Percentiles rank a stretch among this genome's conserved stretches.
These are phyloP conservation scores for Naganishia kalamii DNA, from an alignment of 768 basidiomycete genomes.

Conservation along the genomic window DNA sequence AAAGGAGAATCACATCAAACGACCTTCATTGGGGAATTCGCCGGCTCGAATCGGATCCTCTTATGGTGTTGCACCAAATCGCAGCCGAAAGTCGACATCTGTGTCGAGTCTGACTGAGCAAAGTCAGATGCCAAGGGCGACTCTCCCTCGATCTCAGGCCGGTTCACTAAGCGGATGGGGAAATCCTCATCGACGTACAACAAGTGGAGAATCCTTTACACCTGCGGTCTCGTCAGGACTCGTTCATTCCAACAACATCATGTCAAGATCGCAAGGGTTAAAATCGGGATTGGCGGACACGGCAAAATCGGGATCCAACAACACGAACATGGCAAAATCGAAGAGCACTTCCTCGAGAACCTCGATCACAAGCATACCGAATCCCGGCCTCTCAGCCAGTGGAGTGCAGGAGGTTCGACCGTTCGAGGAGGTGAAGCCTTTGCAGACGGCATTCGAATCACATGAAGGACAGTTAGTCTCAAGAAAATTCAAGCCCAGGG, in stretches of 20 bases:
- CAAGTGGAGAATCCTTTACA: slow-evolving; percentile 23
- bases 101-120: not conserved
- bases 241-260: slow-evolving; percentile 13
- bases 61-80: not conserved
- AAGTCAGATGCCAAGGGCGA: slow-evolving; percentile 2
- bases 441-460: slow-evolving; percentile 40
- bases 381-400: slow-evolving; percentile 19
- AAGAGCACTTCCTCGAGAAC: slow-evolving; percentile 37
- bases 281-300: slow-evolving; percentile 39
- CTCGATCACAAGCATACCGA: not conserved
- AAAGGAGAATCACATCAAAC: slow-evolving; percentile 13
- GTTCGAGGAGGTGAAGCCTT: slow-evolving; percentile 44
- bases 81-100: slow-evolving; percentile 3
- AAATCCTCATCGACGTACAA: slow-evolving; percentile 15
- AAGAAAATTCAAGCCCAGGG: slow-evolving; percentile 42
- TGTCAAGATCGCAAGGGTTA: slow-evolving; percentile 40
- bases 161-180: slow-evolving; percentile 1
- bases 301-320: slow-evolving; percentile 20
- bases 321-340: slow-evolving; percentile 24
- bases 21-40: slow-evolving; percentile 5
- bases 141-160: slow-evolving; percentile 2
- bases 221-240: slow-evolving; percentile 16
- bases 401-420: slow-evolving; percentile 39
- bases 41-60: not conserved
- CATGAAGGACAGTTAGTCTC: slow-evolving; percentile 25